Conservation (phyloP, 306 rosid species). For the Dryas drummondii region DNA sequence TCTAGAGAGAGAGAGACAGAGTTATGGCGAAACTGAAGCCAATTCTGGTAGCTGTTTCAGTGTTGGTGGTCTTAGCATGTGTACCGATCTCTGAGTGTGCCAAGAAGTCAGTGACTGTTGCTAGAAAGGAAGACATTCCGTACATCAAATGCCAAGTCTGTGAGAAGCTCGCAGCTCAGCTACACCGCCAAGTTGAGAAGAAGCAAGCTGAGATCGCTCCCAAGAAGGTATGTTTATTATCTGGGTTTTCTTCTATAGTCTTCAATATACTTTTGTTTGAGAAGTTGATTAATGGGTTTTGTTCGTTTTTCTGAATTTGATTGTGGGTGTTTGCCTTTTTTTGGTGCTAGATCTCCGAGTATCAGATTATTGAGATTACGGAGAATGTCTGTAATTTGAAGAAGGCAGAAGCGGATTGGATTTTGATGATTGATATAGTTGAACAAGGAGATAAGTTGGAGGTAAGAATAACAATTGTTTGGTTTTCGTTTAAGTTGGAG, state of each 20-base stretch:
- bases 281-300: slow-evolving; percentile 22
- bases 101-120: slow-evolving; percentile 59
- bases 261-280: slow-evolving; percentile 10
- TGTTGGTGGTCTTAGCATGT: slow-evolving; percentile 46
- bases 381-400: slow-evolving; percentile 94
- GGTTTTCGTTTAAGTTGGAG: slow-evolving; percentile 9
- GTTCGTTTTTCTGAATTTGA: slow-evolving; percentile 12
- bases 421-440: slow-evolving; percentile 74
- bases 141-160: slow-evolving; percentile 90
- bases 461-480: slow-evolving; percentile 43
- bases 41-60: slow-evolving; percentile 31
- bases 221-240: slow-evolving; percentile 59
- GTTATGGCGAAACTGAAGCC: slow-evolving; percentile 44
- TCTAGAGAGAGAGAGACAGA: slow-evolving; percentile 18
- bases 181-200: slow-evolving; percentile 65
- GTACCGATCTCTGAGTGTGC: slow-evolving; percentile 53
- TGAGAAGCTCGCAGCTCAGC: slow-evolving; percentile 74
- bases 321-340: slow-evolving; percentile 12
- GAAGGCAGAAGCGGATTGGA: slow-evolving; percentile 95
- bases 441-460: slow-evolving; percentile 72
- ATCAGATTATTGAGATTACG: slow-evolving; percentile 82
- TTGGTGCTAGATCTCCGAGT: slow-evolving; percentile 73
- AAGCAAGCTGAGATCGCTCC: slow-evolving; percentile 75
- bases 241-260: slow-evolving; percentile 17
- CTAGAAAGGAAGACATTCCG: slow-evolving; percentile 82